Evolutionary conservation across 1,284 basidiomycete species (phyloP).

Genomic region (Ustanciosporium gigantosporum): DNA sequence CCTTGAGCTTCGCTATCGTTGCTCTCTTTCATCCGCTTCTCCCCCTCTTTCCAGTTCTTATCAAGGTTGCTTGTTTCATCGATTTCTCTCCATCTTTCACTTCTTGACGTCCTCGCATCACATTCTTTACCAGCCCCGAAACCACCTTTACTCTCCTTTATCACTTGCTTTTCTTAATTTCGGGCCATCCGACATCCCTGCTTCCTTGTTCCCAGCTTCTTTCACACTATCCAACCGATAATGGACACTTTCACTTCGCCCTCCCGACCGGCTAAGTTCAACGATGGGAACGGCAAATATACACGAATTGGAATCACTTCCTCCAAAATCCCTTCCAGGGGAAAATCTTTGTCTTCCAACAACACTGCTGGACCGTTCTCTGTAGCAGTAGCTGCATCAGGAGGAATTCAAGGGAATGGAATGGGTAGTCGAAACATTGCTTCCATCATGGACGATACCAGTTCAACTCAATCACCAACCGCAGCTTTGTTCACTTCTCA

Average conservation of each 20-base stretch:
- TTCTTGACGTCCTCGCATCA: too few species aligned
- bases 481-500: constrained; percentile 22
- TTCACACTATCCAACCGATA: too few species aligned
- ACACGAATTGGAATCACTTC: constrained; percentile 31
- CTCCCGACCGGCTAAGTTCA: constrained; percentile 19
- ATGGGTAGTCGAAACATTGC: constrained; percentile 6
- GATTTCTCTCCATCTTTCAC: too few species aligned
- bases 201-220: too few species aligned
- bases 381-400: not conserved
- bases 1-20: too few species aligned
- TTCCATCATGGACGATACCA: constrained; percentile 32
- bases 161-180: not conserved
- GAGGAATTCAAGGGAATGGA: not conserved
- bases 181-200: too few species aligned
- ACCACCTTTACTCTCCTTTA: not conserved
- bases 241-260: not conserved
- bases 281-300: constrained; percentile 28
- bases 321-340: constrained; percentile 22
- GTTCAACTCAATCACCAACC: not conserved
- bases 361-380: not conserved
- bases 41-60: too few species aligned
- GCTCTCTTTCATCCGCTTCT: too few species aligned
- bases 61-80: too few species aligned
- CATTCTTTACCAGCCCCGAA: too few species aligned
- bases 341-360: constrained; percentile 16